Percentiles rank a stretch among this genome's conserved stretches.
These are phyloP conservation scores for Euphorbia celastroides DNA, from an alignment of 441 rosid genomes.

Conservation along the genomic window DNA sequence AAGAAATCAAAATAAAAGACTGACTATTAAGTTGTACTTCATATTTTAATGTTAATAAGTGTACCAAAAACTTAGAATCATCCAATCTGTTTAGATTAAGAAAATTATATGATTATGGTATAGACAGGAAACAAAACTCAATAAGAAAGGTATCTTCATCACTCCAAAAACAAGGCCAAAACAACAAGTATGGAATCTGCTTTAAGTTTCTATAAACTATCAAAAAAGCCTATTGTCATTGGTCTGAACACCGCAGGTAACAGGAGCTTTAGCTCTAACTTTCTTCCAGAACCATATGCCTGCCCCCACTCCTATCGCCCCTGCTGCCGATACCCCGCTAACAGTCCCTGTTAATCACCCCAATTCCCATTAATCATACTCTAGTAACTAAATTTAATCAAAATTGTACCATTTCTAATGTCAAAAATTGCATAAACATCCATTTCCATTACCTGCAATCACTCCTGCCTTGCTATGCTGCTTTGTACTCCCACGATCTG, in stretches of 20 bases:
- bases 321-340: slow-evolving; percentile 74
- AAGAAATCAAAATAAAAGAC: too few relatives aligned
- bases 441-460: slow-evolving; percentile 65
- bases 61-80: too few relatives aligned
- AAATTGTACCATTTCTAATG: too few relatives aligned
- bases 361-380: neutral
- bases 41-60: too few relatives aligned
- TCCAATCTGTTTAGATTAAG: too few relatives aligned
- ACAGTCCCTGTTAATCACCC: slow-evolving; percentile 44
- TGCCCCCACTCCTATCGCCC: slow-evolving; percentile 67
- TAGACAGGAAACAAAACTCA: neutral
- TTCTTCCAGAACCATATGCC: slow-evolving; percentile 75
- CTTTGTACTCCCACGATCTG: slow-evolving; percentile 35
- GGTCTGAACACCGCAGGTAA: slow-evolving; percentile 84
- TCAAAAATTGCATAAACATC: too few relatives aligned
- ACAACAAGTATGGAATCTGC: slow-evolving; percentile 1
- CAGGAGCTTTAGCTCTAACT: slow-evolving; percentile 73
- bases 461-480: slow-evolving; percentile 45
- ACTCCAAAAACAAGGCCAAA: too few relatives aligned
- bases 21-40: too few relatives aligned
- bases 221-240: slow-evolving; percentile 76
- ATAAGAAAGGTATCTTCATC: neutral
- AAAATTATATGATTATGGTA: too few relatives aligned
- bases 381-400: too few relatives aligned
- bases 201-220: slow-evolving; percentile 37